Percentiles rank a stretch among this genome's conserved stretches.
These are phyloP conservation scores for Spathaspora gorwiae DNA, from an alignment of 805 yeast species.

Conservation along the genomic window DNA sequence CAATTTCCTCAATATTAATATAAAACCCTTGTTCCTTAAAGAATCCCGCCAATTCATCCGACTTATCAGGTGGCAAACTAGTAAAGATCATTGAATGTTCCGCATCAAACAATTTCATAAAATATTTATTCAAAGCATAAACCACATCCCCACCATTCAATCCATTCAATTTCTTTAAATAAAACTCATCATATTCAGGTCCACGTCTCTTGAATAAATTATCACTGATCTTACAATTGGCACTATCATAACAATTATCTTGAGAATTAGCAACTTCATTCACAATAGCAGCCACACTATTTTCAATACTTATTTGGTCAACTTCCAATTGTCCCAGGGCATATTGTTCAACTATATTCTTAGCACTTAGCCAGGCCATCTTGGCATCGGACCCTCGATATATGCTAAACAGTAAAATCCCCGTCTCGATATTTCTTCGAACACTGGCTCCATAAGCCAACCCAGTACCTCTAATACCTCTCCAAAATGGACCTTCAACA, in stretches of 20 bases:
- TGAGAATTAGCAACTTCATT: slow-evolving; percentile 66
- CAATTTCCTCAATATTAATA: slow-evolving; percentile 53
- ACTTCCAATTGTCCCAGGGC: slow-evolving; percentile 51
- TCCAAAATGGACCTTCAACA: slow-evolving; percentile 96
- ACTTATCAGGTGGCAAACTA: slow-evolving; percentile 68
- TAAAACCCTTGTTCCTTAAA: slow-evolving; percentile 55
- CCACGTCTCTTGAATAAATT: slow-evolving; percentile 67
- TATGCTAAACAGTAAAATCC: slow-evolving; percentile 60
- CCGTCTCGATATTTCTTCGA: slow-evolving; percentile 56
- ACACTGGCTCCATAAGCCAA: slow-evolving; percentile 84
- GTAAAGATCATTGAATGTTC: slow-evolving; percentile 56
- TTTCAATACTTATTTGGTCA: slow-evolving; percentile 58
- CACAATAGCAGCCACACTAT: slow-evolving; percentile 73
- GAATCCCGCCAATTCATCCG: slow-evolving; percentile 41
- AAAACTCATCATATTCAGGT: slow-evolving; percentile 50
- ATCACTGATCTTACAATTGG: slow-evolving; percentile 62
- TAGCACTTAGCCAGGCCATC: slow-evolving; percentile 60
- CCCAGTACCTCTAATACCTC: slow-evolving; percentile 92
- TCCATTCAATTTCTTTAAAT: slow-evolving; percentile 49
- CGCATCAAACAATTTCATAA: slow-evolving; percentile 60
- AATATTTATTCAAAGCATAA: slow-evolving; percentile 50
- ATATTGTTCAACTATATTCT: slow-evolving; percentile 56
- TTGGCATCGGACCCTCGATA: slow-evolving; percentile 82
- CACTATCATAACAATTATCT: slow-evolving; percentile 61
- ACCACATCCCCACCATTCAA: slow-evolving; percentile 53